These are phyloP conservation scores for Oryza punctata DNA, from an alignment of 176 grass and related monocot species.

Conservation along the genomic window DNA sequence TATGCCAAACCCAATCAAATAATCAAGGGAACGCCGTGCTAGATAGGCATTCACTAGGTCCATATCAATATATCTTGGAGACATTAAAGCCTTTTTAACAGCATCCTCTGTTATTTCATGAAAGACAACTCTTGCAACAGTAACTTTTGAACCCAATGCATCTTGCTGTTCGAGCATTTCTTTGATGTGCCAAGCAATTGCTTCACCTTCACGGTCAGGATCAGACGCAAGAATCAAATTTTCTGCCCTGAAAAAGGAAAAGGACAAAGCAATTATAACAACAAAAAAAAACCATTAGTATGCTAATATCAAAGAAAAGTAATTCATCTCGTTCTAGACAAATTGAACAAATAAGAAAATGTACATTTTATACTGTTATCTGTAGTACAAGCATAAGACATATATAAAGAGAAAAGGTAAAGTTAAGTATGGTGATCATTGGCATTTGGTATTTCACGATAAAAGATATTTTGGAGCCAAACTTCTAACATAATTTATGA, in stretches of 20 bases:
- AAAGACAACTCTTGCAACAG: constrained; percentile 85
- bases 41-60: constrained; percentile 98
- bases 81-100: constrained; percentile 65
- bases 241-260: constrained; percentile 68
- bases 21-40: constrained; percentile 90
- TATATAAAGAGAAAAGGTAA: not conserved
- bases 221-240: constrained; percentile 97
- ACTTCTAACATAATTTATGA: not conserved
- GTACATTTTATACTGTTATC: not conserved
- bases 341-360: not conserved
- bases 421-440: not conserved
- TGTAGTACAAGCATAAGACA: not conserved
- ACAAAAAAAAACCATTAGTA: constrained; percentile 24
- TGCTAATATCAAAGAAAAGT: constrained; percentile 4
- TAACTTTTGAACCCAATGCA: constrained; percentile 57
- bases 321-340: not conserved
- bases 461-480: constrained; percentile 6
- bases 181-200: constrained; percentile 94
- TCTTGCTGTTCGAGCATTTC: constrained; percentile 97
- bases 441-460: not conserved
- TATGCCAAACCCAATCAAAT: constrained; percentile 94
- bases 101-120: constrained; percentile 91
- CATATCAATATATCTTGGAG: constrained; percentile 81
- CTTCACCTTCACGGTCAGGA: constrained; percentile 99
- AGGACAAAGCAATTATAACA: not conserved